phyloP scores from a whole-genome alignment of 164 flowering plant species.

The Vitis cinerea region DNA sequence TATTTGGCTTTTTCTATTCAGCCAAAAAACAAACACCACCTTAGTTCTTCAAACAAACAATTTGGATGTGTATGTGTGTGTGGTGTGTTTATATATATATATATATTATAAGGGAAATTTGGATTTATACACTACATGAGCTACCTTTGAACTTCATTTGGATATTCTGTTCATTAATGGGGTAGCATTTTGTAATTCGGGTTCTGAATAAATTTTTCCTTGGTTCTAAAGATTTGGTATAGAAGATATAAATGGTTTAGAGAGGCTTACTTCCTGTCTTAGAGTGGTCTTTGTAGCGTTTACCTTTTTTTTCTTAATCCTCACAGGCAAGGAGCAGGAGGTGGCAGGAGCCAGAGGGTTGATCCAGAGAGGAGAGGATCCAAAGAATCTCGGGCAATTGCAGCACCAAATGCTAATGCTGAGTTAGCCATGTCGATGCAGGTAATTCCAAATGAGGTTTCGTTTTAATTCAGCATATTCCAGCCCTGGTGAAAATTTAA shows the following conservation, averaged over 20 bases:
- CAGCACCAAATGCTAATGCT: slow-evolving; percentile 23
- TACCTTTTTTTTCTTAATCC: not conserved
- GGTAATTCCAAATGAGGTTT: slow-evolving; percentile 23
- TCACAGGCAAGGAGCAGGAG: slow-evolving; percentile 28
- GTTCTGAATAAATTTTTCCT: not conserved
- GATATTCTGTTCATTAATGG: not conserved
- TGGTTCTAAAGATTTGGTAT: not conserved
- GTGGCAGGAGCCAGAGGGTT: slow-evolving; percentile 12
- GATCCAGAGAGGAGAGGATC: slow-evolving; percentile 13
- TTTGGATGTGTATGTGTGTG: not conserved
- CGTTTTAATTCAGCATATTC: not conserved
- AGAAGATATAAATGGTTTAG: no score
- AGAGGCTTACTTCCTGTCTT: not conserved
- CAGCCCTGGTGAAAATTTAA: not conserved
- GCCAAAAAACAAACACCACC: no score
- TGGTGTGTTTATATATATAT: no score
- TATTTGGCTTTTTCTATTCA: no score
- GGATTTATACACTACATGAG: no score
- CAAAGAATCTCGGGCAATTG: slow-evolving; percentile 13
- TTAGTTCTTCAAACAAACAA: not conserved
- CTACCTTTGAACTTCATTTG: not conserved
- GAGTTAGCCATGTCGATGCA: slow-evolving; percentile 23
- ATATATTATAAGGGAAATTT: no score
- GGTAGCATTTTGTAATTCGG: not conserved
- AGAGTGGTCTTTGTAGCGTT: not conserved